Evolutionary conservation across 305 asterid species (phyloP).

Genomic region (Fraxinus greggii): DNA sequence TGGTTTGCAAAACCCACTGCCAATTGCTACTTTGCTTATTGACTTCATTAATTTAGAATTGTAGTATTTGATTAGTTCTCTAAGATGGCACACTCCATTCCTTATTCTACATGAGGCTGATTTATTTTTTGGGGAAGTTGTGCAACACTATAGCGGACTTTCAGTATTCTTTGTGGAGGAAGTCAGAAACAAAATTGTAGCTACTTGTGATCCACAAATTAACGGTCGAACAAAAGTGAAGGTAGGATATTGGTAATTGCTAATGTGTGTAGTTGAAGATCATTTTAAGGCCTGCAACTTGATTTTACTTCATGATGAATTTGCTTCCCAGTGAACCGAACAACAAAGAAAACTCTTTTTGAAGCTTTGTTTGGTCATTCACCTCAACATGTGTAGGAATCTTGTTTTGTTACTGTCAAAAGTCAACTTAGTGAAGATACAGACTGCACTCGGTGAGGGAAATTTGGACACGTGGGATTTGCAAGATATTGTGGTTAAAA

Average conservation of each 20-base stretch:
- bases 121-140: neutral
- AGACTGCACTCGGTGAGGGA: neutral
- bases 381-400: constrained; percentile 5
- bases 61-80: neutral
- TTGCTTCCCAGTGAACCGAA: neutral
- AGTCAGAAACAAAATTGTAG: neutral
- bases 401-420: neutral
- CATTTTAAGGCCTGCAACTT: neutral
- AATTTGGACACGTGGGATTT: neutral
- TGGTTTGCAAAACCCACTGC: neutral
- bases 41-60: neutral
- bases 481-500: neutral
- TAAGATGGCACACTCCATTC: neutral
- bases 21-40: neutral
- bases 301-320: constrained; percentile 5
- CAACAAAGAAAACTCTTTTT: neutral
- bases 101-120: neutral
- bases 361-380: neutral
- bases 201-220: neutral
- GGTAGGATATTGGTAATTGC: neutral
- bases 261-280: neutral
- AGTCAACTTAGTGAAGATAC: neutral
- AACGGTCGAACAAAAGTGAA: neutral
- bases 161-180: neutral
- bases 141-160: neutral